phyloP scores from a whole-genome alignment of 768 basidiomycete species.

The Boletus sp. region DNA sequence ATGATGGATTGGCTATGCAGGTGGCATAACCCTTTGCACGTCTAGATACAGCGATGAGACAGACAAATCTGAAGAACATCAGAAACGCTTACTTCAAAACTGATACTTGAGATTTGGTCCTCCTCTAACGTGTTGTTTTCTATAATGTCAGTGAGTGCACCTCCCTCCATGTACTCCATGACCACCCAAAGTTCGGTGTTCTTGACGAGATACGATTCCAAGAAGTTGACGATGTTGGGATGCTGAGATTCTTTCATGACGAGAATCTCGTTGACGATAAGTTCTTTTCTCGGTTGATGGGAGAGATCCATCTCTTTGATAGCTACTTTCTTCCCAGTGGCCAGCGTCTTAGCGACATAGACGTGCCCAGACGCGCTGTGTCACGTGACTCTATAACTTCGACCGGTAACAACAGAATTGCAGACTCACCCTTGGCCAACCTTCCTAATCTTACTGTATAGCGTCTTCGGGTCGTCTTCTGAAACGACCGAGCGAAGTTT shows the following conservation, averaged over 20 bases:
- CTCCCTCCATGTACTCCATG: slow-evolving; percentile 99
- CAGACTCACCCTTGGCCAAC: slow-evolving; percentile 91
- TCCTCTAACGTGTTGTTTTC: slow-evolving; percentile 95
- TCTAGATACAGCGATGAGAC: slow-evolving; percentile 45
- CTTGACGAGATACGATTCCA: slow-evolving; percentile 88
- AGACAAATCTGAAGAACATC: neutral
- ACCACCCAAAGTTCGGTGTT: slow-evolving; percentile 93
- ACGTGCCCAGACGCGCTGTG: slow-evolving; percentile 94
- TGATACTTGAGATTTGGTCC: slow-evolving; percentile 92
- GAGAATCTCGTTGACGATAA: slow-evolving; percentile 96
- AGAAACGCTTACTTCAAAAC: slow-evolving; percentile 67
- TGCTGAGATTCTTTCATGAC: slow-evolving; percentile 99
- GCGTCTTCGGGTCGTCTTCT: slow-evolving; percentile 78
- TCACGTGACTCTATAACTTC: slow-evolving; percentile 8
- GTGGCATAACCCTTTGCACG: slow-evolving; percentile 92
- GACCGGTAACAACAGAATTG: slow-evolving; percentile 1
- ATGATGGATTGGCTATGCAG: slow-evolving; percentile 93
- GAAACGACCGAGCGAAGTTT: slow-evolving; percentile 89
- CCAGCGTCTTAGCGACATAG: slow-evolving; percentile 90
- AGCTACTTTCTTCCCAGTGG: slow-evolving; percentile 84
- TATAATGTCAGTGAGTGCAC: slow-evolving; percentile 95
- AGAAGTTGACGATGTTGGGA: slow-evolving; percentile 95
- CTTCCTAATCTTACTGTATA: slow-evolving; percentile 98
- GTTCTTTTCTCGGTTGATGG: slow-evolving; percentile 93
- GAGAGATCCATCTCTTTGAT: slow-evolving; percentile 99